Evolutionary conservation across 2,329 filamentous ascomycete species (phyloP).

Genomic region (Achaetomium macrosporum): DNA sequence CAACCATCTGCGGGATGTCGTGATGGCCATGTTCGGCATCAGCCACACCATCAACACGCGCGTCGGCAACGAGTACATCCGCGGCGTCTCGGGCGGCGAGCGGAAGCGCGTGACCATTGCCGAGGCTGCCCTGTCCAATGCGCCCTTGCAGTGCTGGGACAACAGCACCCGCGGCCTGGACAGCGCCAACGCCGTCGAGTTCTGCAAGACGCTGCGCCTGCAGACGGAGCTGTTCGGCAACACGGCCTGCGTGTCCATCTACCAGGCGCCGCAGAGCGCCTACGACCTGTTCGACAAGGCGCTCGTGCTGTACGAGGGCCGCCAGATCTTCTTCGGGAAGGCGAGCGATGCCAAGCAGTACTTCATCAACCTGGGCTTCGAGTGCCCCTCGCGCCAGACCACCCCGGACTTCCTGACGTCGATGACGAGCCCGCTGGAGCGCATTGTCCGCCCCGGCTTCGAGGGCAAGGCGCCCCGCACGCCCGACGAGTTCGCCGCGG

Average conservation of each 20-base stretch:
- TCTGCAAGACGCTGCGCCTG: constrained; percentile 63
- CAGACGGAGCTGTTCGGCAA: constrained; percentile 61
- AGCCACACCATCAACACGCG: constrained; percentile 66
- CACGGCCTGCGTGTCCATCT: constrained; percentile 67
- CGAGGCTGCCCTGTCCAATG: constrained; percentile 53
- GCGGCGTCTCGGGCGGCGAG: constrained; percentile 70
- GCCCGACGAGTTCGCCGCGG: constrained; percentile 54
- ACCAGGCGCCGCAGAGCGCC: constrained; percentile 59
- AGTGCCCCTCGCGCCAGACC: constrained; percentile 60
- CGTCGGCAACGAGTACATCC: constrained; percentile 69
- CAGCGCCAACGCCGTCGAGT: constrained; percentile 69
- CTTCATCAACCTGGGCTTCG: constrained; percentile 62
- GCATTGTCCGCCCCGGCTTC: constrained; percentile 49
- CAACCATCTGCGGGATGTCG: constrained; percentile 61
- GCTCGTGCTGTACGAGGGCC: constrained; percentile 53
- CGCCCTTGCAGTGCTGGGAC: constrained; percentile 61
- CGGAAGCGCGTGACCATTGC: constrained; percentile 61
- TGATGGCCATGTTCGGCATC: constrained; percentile 72
- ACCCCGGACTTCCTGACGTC: constrained; percentile 68
- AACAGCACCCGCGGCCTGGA: constrained; percentile 71
- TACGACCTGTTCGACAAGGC: constrained; percentile 62
- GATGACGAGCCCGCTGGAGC: constrained; percentile 56
- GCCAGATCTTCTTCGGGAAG: constrained; percentile 58
- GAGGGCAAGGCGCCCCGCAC: constrained; percentile 52
- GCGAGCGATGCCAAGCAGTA: constrained; percentile 56